phyloP scores from a whole-genome alignment of 2,329 filamentous ascomycete genomes.

The Ceratocystis lukuohia region DNA sequence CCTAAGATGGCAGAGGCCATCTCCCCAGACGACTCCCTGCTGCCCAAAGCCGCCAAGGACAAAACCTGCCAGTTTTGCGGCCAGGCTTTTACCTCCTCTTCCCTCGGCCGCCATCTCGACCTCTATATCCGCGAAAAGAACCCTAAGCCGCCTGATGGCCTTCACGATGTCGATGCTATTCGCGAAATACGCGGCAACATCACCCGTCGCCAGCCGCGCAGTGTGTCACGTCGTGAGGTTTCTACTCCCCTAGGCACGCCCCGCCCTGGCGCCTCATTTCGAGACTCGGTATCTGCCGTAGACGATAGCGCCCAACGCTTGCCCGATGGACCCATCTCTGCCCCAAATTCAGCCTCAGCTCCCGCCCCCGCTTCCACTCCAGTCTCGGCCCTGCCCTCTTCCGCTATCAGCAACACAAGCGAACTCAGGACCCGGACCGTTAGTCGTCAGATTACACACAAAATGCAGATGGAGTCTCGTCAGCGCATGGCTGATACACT shows the following conservation, averaged over 20 bases:
- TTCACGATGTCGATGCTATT: slow-evolving; percentile 86
- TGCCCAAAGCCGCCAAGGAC: slow-evolving; percentile 52
- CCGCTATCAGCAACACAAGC: neutral
- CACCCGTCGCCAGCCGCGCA: slow-evolving; percentile 67
- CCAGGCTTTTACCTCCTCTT: slow-evolving; percentile 85
- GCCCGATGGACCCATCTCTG: slow-evolving; percentile 22
- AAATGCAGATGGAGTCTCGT: slow-evolving; percentile 49
- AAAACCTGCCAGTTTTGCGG: slow-evolving; percentile 78
- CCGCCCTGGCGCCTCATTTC: slow-evolving; percentile 26
- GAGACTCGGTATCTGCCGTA: slow-evolving; percentile 24
- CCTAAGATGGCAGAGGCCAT: slow-evolving; percentile 27
- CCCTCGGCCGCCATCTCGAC: slow-evolving; percentile 83
- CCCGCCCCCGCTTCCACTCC: slow-evolving; percentile 28
- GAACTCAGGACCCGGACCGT: slow-evolving; percentile 29
- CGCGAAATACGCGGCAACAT: slow-evolving; percentile 69
- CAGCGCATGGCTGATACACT: slow-evolving; percentile 53
- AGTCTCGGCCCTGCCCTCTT: slow-evolving; percentile 20
- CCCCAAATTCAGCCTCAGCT: slow-evolving; percentile 23
- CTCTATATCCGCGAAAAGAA: slow-evolving; percentile 91
- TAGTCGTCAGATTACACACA: slow-evolving; percentile 41
- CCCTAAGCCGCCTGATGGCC: slow-evolving; percentile 69
- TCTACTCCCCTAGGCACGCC: slow-evolving; percentile 46
- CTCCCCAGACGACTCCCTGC: slow-evolving; percentile 21
- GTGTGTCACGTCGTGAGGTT: slow-evolving; percentile 35
- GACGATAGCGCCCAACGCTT: slow-evolving; percentile 26